phyloP scores from a whole-genome alignment of 257 asterid genomes.

The Voacanga thouarsii region DNA sequence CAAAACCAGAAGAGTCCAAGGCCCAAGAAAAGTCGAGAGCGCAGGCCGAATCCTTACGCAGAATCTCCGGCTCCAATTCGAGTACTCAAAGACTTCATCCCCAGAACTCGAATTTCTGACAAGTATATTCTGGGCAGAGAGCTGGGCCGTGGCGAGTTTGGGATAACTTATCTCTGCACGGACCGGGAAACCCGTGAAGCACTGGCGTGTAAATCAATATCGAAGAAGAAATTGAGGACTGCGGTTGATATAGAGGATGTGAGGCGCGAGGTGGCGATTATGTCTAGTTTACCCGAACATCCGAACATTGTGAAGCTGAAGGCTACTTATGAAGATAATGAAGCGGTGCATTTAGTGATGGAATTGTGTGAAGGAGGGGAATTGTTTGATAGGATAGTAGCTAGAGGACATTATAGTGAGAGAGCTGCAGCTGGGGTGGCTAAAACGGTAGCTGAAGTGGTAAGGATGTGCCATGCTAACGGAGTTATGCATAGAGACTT shows the following conservation, averaged over 20 bases:
- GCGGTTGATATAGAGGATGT: slow-evolving; percentile 89
- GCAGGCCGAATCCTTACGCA: slow-evolving; percentile 63
- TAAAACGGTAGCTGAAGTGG: slow-evolving; percentile 78
- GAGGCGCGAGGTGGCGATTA: slow-evolving; percentile 87
- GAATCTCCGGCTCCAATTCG: slow-evolving; percentile 59
- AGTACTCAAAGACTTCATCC: slow-evolving; percentile 67
- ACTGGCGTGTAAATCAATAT: slow-evolving; percentile 90
- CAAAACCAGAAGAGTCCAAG: slow-evolving; percentile 26
- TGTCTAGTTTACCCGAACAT: slow-evolving; percentile 87
- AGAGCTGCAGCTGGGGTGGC: slow-evolving; percentile 80
- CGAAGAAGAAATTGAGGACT: slow-evolving; percentile 84
- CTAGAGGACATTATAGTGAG: slow-evolving; percentile 96
- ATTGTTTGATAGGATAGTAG: slow-evolving; percentile 81
- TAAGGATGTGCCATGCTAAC: slow-evolving; percentile 71
- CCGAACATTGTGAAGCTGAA: slow-evolving; percentile 69
- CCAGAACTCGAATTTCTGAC: slow-evolving; percentile 59
- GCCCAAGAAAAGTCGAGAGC: slow-evolving; percentile 43
- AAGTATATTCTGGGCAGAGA: slow-evolving; percentile 84
- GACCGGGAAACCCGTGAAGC: slow-evolving; percentile 75
- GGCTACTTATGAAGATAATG: slow-evolving; percentile 89
- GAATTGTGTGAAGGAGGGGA: slow-evolving; percentile 97
- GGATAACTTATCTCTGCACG: slow-evolving; percentile 86
- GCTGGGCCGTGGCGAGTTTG: slow-evolving; percentile 94
- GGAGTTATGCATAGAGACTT: slow-evolving; percentile 96
- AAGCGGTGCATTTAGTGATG: slow-evolving; percentile 92